Percentiles rank a stretch among this genome's conserved stretches.
These are phyloP conservation scores for Lachancea cidri DNA, from an alignment of 805 yeast genomes.

Conservation along the genomic window DNA sequence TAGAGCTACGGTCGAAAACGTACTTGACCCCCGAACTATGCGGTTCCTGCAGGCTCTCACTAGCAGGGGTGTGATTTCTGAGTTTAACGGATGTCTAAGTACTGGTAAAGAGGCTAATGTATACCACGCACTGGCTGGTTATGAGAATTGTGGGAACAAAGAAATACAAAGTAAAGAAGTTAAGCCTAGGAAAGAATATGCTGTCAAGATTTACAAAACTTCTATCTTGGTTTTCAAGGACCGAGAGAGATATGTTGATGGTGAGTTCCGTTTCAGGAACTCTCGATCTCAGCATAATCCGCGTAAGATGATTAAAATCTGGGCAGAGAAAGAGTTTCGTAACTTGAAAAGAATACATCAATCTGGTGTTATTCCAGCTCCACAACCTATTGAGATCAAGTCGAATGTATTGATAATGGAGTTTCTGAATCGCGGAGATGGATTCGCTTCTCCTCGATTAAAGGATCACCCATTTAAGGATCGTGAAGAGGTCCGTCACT, in stretches of 20 bases:
- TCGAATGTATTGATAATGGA: conserved; percentile 95
- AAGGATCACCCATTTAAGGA: conserved; percentile 75
- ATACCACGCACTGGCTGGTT: conserved; percentile 63
- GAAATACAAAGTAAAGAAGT: conserved; percentile 26
- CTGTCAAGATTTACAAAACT: conserved; percentile 92
- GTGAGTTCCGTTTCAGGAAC: conserved; percentile 89
- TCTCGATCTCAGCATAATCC: conserved; percentile 86
- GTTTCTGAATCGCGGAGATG: conserved; percentile 66
- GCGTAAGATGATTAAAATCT: conserved; percentile 91
- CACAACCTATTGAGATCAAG: conserved; percentile 84
- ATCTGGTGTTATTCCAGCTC: conserved; percentile 79
- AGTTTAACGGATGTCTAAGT: conserved; percentile 87
- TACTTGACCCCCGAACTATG: conserved; percentile 90
- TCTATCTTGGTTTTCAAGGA: conserved; percentile 96
- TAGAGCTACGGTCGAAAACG: conserved; percentile 96
- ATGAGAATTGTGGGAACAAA: conserved; percentile 16
- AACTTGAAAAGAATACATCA: conserved; percentile 77
- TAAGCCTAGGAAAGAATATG: conserved; percentile 51
- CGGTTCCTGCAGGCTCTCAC: conserved; percentile 74
- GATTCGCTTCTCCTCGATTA: conserved; percentile 87
- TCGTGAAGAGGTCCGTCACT: conserved; percentile 57
- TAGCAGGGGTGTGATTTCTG: conserved; percentile 75
- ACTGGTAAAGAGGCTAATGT: conserved; percentile 99
- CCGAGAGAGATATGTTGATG: conserved; percentile 91
- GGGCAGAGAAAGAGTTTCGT: conserved; percentile 98